Evolutionary conservation across 805 yeast species (phyloP).

Genomic region (Candida nitratophila): DNA sequence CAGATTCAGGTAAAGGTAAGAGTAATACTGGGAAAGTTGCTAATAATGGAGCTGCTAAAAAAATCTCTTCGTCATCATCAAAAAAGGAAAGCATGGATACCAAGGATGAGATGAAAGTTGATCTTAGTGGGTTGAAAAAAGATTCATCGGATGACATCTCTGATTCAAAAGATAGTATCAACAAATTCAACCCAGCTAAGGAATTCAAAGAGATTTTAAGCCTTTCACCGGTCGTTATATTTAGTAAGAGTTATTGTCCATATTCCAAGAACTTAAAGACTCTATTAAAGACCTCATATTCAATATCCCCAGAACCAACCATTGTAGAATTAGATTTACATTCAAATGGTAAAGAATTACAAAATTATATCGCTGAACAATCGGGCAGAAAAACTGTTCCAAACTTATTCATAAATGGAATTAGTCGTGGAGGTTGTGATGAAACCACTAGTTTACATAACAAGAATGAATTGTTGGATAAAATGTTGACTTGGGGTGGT

Average conservation of each 20-base stretch:
- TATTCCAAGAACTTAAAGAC: constrained; percentile 66
- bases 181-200: constrained; percentile 34
- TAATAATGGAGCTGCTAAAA: too few species aligned
- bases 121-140: not conserved
- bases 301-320: constrained; percentile 62
- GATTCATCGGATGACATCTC: too few species aligned
- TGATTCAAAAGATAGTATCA: constrained; percentile 4
- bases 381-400: constrained; percentile 90
- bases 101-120: too few species aligned
- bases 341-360: constrained; percentile 67
- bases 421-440: constrained; percentile 84
- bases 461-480: constrained; percentile 43
- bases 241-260: constrained; percentile 66
- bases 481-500: constrained; percentile 58
- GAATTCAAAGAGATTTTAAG: constrained; percentile 52
- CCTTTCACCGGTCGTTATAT: constrained; percentile 58
- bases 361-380: constrained; percentile 55
- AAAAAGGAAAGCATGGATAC: not conserved
- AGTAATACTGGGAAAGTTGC: too few species aligned
- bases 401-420: constrained; percentile 68
- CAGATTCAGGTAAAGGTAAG: not conserved
- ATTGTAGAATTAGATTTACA: constrained; percentile 82
- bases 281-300: constrained; percentile 54
- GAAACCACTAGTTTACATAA: constrained; percentile 63
- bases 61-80: too few species aligned